Conservation (phyloP, 2,329 filamentous ascomycete species). For the Ambrosiella cleistominuta region DNA sequence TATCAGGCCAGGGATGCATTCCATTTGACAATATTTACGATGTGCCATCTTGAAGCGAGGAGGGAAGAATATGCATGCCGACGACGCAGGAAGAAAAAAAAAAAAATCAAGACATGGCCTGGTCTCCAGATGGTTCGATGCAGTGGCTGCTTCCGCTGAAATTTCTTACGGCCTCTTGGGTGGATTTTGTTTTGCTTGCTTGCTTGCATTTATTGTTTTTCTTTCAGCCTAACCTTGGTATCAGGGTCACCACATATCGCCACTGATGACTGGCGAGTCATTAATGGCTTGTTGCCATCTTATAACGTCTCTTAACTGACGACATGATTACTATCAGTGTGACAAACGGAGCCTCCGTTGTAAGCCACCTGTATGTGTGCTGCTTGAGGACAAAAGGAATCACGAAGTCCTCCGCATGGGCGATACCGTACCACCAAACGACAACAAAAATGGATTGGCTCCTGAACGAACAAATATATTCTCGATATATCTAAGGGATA, state of each 20-base stretch:
- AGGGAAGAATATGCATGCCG: not conserved
- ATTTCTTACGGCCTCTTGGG: not conserved
- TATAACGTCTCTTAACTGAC: not conserved
- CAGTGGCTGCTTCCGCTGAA: not conserved
- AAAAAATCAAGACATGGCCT: not conserved
- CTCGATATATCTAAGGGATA: not conserved
- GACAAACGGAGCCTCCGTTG: not conserved
- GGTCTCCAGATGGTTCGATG: not conserved
- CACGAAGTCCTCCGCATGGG: not conserved
- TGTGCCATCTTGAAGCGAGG: not conserved
- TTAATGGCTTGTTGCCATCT: not conserved
- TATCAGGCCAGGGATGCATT: not conserved
- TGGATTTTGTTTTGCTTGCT: not conserved
- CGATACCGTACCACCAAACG: not conserved
- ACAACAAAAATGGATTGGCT: not conserved
- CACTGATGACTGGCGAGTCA: not conserved
- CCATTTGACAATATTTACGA: not conserved
- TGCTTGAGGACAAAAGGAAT: not conserved
- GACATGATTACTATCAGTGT: not conserved
- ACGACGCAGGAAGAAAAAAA: not conserved
- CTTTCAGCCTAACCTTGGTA: not conserved
- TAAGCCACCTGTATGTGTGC: not conserved
- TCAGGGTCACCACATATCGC: not conserved
- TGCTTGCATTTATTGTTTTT: not conserved
- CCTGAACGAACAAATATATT: not conserved